Evolutionary conservation across 208 protist species (phyloP).

Genomic region (Acanthamoeba triangularis): DNA sequence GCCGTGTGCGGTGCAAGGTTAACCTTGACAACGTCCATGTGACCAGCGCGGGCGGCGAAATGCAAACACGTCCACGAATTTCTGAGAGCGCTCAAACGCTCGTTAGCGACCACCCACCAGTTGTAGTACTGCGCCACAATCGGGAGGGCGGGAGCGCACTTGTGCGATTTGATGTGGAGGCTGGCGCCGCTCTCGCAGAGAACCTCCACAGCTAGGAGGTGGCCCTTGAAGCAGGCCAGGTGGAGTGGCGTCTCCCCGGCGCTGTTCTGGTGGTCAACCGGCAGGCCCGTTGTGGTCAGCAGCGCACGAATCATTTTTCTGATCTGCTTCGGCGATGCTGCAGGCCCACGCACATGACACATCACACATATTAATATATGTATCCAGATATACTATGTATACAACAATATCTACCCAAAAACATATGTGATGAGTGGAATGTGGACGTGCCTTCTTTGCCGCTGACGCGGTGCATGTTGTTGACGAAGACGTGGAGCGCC

Average conservation of each 20-base stretch:
- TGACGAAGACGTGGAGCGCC: not conserved
- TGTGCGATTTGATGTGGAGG: not conserved
- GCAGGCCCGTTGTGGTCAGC: not conserved
- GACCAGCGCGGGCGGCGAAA: constrained; percentile 23
- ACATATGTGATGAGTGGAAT: not conserved
- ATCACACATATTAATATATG: too few species aligned
- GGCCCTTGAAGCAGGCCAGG: constrained; percentile 34
- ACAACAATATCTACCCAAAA: not conserved
- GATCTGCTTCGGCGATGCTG: not conserved
- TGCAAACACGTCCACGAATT: constrained; percentile 32
- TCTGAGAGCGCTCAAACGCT: not conserved
- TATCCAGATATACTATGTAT: too few species aligned
- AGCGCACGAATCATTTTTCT: not conserved
- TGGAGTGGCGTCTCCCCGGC: constrained; percentile 12
- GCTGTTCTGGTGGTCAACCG: not conserved
- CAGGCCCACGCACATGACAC: too few species aligned
- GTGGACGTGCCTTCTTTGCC: not conserved
- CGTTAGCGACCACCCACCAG: not conserved
- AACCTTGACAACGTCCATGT: constrained; percentile 42
- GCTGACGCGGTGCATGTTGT: not conserved
- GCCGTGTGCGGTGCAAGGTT: not conserved
- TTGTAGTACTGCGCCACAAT: too few species aligned
- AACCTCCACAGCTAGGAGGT: not conserved
- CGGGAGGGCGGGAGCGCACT: not conserved
- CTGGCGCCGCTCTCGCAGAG: not conserved